Conservation (phyloP, 805 yeast species). For the Candida ovalis region DNA sequence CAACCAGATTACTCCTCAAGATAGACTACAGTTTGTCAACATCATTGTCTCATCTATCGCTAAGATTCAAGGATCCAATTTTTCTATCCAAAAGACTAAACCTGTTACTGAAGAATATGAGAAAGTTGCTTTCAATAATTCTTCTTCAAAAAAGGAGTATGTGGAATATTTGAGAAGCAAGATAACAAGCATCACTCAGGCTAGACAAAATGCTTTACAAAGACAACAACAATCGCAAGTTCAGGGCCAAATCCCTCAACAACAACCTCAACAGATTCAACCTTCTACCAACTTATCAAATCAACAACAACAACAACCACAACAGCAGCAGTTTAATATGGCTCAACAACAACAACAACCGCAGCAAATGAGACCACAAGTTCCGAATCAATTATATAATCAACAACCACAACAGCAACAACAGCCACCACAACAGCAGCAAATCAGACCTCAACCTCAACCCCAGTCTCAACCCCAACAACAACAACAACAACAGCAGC, state of each 20-base stretch:
- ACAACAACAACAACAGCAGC: conserved; percentile 24
- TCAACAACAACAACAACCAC: conserved; percentile 22
- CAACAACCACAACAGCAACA: conserved; percentile 19
- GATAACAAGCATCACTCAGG: conserved; percentile 35
- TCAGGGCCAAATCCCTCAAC: conserved; percentile 25
- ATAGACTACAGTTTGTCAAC: conserved; percentile 31
- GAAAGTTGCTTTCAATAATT: conserved; percentile 55
- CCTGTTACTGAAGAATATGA: conserved; percentile 69
- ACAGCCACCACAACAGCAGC: conserved; percentile 17
- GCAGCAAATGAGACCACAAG: conserved; percentile 1
- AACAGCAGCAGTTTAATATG: conserved; percentile 18
- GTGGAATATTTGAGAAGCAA: conserved; percentile 43
- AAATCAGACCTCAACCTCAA: conserved; percentile 6
- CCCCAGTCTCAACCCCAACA: conserved; percentile 10
- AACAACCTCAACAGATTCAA: conserved; percentile 17
- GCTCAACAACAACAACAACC: conserved; percentile 4
- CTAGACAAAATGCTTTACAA: conserved; percentile 23
- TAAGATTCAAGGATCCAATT: conserved; percentile 30
- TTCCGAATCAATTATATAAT: conserved; percentile 13
- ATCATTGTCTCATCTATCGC: conserved; percentile 30
- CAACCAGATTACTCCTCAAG: conserved; percentile 27
- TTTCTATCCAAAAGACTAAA: conserved; percentile 38
- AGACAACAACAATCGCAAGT: conserved; percentile 23
- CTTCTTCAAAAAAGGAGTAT: conserved; percentile 57
- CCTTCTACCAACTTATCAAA: conserved; percentile 13